Conservation (phyloP, 2,329 filamentous ascomycete genomes). For the Phyllosticta citriasiana region DNA sequence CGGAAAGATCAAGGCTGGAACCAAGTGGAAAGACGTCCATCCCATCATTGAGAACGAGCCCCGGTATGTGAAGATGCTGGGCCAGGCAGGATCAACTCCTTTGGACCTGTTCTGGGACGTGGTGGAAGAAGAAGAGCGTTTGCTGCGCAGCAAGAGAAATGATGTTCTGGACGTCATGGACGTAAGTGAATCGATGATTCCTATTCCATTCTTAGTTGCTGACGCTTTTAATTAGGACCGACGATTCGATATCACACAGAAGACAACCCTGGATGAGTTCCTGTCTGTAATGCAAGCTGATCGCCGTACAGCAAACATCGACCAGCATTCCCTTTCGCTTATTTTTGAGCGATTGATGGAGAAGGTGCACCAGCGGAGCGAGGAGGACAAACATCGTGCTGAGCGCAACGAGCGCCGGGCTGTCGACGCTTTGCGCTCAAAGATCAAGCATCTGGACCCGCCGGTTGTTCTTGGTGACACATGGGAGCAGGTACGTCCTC, state of each 20-base stretch:
- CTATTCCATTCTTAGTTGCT: neutral
- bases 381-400: conserved; percentile 71
- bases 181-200: conserved; percentile 44
- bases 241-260: conserved; percentile 79
- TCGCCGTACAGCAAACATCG: conserved; percentile 78
- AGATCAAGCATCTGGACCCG: conserved; percentile 83
- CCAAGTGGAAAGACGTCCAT: conserved; percentile 79
- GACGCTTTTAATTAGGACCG: conserved; percentile 52
- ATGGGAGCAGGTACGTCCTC: conserved; percentile 77
- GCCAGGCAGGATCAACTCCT: conserved; percentile 73
- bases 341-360: conserved; percentile 85
- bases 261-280: conserved; percentile 86
- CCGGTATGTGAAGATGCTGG: conserved; percentile 74
- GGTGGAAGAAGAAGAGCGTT: conserved; percentile 84
- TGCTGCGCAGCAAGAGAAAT: conserved; percentile 70
- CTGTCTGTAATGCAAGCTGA: conserved; percentile 71
- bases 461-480: conserved; percentile 68
- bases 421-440: conserved; percentile 72
- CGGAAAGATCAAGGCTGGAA: conserved; percentile 78
- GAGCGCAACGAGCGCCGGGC: conserved; percentile 81
- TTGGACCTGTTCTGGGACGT: conserved; percentile 94
- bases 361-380: conserved; percentile 70
- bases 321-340: conserved; percentile 64
- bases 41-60: conserved; percentile 68
- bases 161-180: conserved; percentile 81